Base-by-base conservation (phyloP, 805 yeast genomes). In the Saturnispora quitensis region DNA sequence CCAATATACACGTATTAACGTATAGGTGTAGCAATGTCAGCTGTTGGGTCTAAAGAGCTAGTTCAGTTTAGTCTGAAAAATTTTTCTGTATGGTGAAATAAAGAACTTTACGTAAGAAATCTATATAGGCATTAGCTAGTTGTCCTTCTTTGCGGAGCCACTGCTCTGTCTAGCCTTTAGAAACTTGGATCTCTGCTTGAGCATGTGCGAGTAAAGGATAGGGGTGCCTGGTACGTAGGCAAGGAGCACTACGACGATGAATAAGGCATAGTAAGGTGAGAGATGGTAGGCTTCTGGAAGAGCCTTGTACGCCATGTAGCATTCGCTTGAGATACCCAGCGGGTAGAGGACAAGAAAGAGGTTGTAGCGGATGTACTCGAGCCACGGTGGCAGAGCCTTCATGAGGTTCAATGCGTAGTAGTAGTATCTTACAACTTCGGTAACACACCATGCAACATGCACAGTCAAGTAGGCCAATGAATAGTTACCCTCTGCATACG, bases 341-440 rank as follows among this genome's bases (percentile, higher is more conserved):
- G 99, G 99, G 63, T 93, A 93, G 57, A 93, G 72, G 2, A 88
- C 78, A 58, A 78, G 77, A 68, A 93, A 93, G 27, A 88, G 70
- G 56, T 86, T 86, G 74, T 93, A 93, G 62, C 99, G 78, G 56
- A 89, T 69, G 75, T 84, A 77, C 18, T 82, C 77, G 58, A 91
- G 73, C 62, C 71, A 64, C 4, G 93, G 86, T 15, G 86, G 82
- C 1, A 70, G 62, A 1, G 75, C 78, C 8, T 71, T 70, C 28
- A 74, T 71, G 25, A 86, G 68, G 58, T 81, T 81, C 50, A 84
- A 74, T 7, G 95, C 90, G 64, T 93, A 95, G 71, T 80, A 93
- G 43, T 88, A 77, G 69, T 93, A 93, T 65, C 99, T 77, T 52
- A 90, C 83, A 44, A 88, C 76, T 68, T 93, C 99, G n/a, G 98